These are phyloP conservation scores for Lepidium africanum DNA, from an alignment of 345 rosid genomes.

Conservation along the genomic window DNA sequence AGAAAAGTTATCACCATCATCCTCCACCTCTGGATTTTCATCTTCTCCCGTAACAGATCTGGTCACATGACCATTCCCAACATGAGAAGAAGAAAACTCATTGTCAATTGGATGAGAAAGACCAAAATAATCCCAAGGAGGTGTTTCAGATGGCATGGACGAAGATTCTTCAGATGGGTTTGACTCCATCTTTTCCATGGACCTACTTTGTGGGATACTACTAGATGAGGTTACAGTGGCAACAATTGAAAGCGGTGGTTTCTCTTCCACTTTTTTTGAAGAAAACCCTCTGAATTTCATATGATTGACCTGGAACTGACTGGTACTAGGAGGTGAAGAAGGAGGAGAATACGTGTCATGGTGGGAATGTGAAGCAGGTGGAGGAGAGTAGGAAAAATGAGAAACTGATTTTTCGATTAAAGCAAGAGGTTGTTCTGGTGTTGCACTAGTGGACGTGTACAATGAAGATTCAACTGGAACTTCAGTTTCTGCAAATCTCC, in stretches of 20 bases:
- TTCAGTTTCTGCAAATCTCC: conserved; percentile 78
- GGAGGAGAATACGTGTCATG: conserved; percentile 57
- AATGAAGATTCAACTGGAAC: conserved; percentile 62
- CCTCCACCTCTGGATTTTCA: conserved; percentile 58
- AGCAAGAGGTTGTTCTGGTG: conserved; percentile 68
- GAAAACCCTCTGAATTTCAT: conserved; percentile 59
- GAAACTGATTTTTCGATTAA: conserved; percentile 53
- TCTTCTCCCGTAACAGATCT: conserved; percentile 49
- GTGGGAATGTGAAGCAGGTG: conserved; percentile 45
- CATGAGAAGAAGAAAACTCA: conserved; percentile 46
- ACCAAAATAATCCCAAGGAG: conserved; percentile 87
- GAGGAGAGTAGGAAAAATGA: conserved; percentile 57
- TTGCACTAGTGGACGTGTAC: conserved; percentile 72
- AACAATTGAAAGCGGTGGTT: conserved; percentile 43
- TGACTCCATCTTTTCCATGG: conserved; percentile 39
- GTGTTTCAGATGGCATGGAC: conserved; percentile 40
- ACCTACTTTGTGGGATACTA: conserved; percentile 36
- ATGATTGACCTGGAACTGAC: conserved; percentile 45
- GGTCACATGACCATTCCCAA: conserved; percentile 40
- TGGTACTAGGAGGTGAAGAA: conserved; percentile 52
- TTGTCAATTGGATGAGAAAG: conserved; percentile 55
- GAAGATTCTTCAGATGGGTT: conserved; percentile 45
- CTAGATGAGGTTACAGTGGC: conserved; percentile 49
- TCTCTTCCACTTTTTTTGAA: conserved; percentile 67
- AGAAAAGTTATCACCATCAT: conserved; percentile 53